phyloP scores from a whole-genome alignment of 495 filamentous ascomycete species.

The Trichoderma parareesei region DNA sequence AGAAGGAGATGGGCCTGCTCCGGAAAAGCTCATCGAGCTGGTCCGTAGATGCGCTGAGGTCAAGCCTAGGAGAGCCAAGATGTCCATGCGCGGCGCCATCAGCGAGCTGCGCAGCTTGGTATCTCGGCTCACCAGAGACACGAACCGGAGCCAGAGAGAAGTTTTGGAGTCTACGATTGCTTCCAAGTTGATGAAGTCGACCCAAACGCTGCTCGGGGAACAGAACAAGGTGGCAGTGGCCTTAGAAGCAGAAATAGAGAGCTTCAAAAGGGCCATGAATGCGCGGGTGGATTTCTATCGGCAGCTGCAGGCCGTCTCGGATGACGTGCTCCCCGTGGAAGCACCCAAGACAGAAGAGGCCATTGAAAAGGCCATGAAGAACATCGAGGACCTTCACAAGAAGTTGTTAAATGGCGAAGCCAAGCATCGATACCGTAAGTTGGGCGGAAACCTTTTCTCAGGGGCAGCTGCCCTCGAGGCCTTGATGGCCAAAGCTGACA shows the following conservation, averaged over 20 bases:
- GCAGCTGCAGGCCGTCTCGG: constrained; percentile 81
- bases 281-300: constrained; percentile 77
- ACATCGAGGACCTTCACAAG: constrained; percentile 41
- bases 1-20: constrained; percentile 61
- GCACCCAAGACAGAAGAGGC: constrained; percentile 29
- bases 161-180: constrained; percentile 56
- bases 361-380: constrained; percentile 19
- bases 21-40: constrained; percentile 55
- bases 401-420: constrained; percentile 55
- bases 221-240: constrained; percentile 55
- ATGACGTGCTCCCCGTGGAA: constrained; percentile 71
- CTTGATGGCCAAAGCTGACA: not conserved
- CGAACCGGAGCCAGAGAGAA: constrained; percentile 54
- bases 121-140: constrained; percentile 53
- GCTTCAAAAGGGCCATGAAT: constrained; percentile 73
- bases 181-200: constrained; percentile 40
- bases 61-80: constrained; percentile 46
- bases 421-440: constrained; percentile 62
- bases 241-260: constrained; percentile 65
- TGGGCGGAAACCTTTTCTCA: not conserved
- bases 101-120: constrained; percentile 57
- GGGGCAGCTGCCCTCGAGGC: not conserved
- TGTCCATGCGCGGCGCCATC: constrained; percentile 62
- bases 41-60: constrained; percentile 46
- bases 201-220: constrained; percentile 51